Conservation (phyloP, 495 filamentous ascomycete species). For the Penicillium maclennaniae region DNA sequence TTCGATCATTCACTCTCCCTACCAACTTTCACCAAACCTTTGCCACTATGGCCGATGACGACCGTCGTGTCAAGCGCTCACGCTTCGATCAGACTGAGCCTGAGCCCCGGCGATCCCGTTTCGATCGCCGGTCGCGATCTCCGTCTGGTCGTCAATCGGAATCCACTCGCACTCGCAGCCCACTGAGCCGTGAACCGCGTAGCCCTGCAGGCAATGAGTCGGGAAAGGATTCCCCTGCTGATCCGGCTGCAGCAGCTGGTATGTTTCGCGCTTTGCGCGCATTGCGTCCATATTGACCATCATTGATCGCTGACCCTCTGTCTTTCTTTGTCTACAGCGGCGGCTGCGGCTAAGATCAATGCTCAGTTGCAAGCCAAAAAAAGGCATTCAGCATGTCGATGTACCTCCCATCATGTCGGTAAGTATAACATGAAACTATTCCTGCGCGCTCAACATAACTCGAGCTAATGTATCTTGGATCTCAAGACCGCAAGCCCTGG, state of each 20-base stretch:
- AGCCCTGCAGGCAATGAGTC: slow-evolving; percentile 44
- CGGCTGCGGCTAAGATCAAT: slow-evolving; percentile 90
- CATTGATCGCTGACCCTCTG: slow-evolving; percentile 14
- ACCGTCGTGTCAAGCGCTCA: slow-evolving; percentile 76
- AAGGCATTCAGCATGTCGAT: slow-evolving; percentile 90
- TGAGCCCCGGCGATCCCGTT: slow-evolving; percentile 71
- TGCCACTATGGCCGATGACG: slow-evolving; percentile 69
- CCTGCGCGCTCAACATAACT: not conserved
- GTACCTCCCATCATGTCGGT: slow-evolving; percentile 80
- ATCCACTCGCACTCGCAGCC: slow-evolving; percentile 73
- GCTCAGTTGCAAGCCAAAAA: slow-evolving; percentile 85
- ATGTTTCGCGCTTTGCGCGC: slow-evolving; percentile 8
- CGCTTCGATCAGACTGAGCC: slow-evolving; percentile 88
- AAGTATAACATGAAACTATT: slow-evolving; percentile 9
- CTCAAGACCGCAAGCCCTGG: slow-evolving; percentile 50
- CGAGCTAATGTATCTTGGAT: slow-evolving; percentile 5
- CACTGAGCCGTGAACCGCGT: slow-evolving; percentile 55
- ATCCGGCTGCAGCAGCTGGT: slow-evolving; percentile 89
- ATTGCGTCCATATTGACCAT: too few relatives aligned
- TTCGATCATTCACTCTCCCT: not conserved
- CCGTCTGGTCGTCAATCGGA: slow-evolving; percentile 62
- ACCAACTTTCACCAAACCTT: not conserved
- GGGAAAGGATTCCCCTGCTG: slow-evolving; percentile 42
- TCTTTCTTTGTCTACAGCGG: slow-evolving; percentile 51
- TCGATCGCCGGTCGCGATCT: slow-evolving; percentile 83